Evolutionary conservation across 257 asterid species (phyloP).

Genomic region (Nyctanthes arbortristis): DNA sequence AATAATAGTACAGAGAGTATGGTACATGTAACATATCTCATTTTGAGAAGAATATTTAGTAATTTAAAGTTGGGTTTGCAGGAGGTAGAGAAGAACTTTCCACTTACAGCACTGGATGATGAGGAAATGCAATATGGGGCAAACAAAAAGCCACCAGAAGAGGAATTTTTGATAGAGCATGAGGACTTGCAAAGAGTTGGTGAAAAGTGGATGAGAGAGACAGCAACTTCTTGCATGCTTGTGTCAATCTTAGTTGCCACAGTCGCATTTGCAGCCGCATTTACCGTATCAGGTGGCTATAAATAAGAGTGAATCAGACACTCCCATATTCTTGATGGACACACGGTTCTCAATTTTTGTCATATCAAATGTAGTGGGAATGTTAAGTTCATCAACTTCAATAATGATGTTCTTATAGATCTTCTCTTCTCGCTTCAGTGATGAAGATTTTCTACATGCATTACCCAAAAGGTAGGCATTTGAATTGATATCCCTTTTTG

Average conservation of each 20-base stretch:
- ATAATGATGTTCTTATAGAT: slow-evolving; percentile 26
- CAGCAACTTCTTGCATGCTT: slow-evolving; percentile 42
- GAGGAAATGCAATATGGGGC: slow-evolving; percentile 11
- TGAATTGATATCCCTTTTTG: slow-evolving; percentile 11
- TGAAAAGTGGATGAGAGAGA: slow-evolving; percentile 41
- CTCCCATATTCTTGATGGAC: slow-evolving; percentile 19
- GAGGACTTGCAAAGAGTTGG: slow-evolving; percentile 26
- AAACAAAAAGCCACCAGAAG: slow-evolving; percentile 14
- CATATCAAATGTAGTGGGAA: slow-evolving; percentile 24
- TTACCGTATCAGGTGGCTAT: slow-evolving; percentile 39
- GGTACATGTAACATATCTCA: too few species aligned
- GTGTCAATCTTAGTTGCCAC: slow-evolving; percentile 37
- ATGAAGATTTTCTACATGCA: slow-evolving; percentile 8
- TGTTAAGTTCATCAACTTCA: slow-evolving; percentile 13
- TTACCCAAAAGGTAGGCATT: slow-evolving; percentile 11
- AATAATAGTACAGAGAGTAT: too few species aligned
- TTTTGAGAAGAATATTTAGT: too few species aligned
- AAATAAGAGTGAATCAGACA: slow-evolving; percentile 17
- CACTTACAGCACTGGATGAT: background rate
- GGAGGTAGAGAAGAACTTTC: slow-evolving; percentile 39
- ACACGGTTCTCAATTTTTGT: slow-evolving; percentile 24
- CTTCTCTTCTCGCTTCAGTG: slow-evolving; percentile 11
- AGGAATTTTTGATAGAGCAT: slow-evolving; percentile 29
- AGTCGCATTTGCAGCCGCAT: slow-evolving; percentile 35
- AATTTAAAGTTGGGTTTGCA: too few species aligned